Base-by-base conservation (phyloP, 208 protist genomes). In the Wallacemonas rigidus region DNA sequence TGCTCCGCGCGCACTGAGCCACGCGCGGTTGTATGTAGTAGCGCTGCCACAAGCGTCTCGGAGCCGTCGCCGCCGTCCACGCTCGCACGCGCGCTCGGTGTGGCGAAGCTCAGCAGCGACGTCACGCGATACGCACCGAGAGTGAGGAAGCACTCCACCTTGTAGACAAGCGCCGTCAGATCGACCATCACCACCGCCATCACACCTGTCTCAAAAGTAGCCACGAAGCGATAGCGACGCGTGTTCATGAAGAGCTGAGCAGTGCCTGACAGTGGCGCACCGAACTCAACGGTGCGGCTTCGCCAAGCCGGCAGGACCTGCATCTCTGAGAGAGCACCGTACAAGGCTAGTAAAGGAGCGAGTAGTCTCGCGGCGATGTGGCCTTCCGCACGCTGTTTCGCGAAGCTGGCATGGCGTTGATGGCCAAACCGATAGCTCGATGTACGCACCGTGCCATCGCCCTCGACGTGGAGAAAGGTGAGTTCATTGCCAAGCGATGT, bases 141-240 rank as follows among this genome's bases (percentile, higher is more conserved):
- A 2, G 91, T 83, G 26, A 93, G 62, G 79, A 92, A 93, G 41
- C 74, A 75, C 76, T 95, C 88, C 35, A 93, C 82, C 6, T 78
- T 81, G 67, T 79, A 83, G 41, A 71, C 55, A 36, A 71, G 45
- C 5, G 80, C 72, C 11, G 82, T 68, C 15, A 91, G 72, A 69
- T 95, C 88, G 6, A 91, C 67, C 82, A 92, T 86, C 41, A 92
- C 88, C 35, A 86, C 80, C 44, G 83, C 71, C 64, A 94, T 60
- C 69, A 92, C 82, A 9, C 81, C 82, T 15, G 72, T 78, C 26
- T 44, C 57, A 51, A 93, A 95, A 69, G 79, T 74, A 41, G 80
- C 57, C 14, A 95, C 72, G 57, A 95, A 57, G 38, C 90, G 90
- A 70, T 90, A 93, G 53, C 85, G 88, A 55, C 77, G 79, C 17